Conservation (phyloP, 2,329 filamentous ascomycete species). For the Sordariomycetes sp. region DNA sequence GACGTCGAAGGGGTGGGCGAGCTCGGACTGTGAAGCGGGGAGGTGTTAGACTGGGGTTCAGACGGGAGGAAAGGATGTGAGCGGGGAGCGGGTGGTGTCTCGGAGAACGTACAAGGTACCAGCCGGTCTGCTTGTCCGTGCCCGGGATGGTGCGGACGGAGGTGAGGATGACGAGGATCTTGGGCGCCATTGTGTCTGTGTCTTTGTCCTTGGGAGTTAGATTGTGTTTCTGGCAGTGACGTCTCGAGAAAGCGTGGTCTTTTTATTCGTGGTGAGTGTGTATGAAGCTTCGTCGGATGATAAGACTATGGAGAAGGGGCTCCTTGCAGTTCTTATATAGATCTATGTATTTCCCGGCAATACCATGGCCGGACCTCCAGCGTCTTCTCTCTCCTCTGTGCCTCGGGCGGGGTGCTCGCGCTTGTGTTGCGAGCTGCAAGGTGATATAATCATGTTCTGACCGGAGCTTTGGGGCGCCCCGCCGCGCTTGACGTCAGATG, state of each 20-base stretch:
- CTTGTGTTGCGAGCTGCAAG: too few relatives aligned
- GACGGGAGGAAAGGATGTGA: neutral
- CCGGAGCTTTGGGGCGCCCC: too few relatives aligned
- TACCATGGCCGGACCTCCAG: too few relatives aligned
- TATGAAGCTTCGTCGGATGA: too few relatives aligned
- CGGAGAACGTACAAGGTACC: slow-evolving; percentile 51
- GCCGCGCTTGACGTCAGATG: too few relatives aligned
- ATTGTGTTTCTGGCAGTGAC: neutral
- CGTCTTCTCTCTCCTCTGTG: too few relatives aligned
- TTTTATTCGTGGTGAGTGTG: neutral
- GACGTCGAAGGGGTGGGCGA: slow-evolving; percentile 54
- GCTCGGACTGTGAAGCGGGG: slow-evolving; percentile 35
- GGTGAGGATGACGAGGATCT: slow-evolving; percentile 62
- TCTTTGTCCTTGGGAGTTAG: too few relatives aligned
- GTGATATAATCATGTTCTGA: too few relatives aligned
- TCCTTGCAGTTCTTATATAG: too few relatives aligned
- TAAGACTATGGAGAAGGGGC: too few relatives aligned
- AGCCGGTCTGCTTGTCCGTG: slow-evolving; percentile 50
- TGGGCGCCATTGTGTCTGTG: slow-evolving; percentile 34
- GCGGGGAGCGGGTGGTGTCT: neutral
- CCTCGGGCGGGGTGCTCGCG: too few relatives aligned
- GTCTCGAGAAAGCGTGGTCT: neutral
- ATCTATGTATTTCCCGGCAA: neutral
- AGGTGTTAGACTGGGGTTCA: neutral
- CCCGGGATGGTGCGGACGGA: slow-evolving; percentile 41